phyloP scores from a whole-genome alignment of 2,329 filamentous ascomycete species.

The Pyrenophora graminea region DNA sequence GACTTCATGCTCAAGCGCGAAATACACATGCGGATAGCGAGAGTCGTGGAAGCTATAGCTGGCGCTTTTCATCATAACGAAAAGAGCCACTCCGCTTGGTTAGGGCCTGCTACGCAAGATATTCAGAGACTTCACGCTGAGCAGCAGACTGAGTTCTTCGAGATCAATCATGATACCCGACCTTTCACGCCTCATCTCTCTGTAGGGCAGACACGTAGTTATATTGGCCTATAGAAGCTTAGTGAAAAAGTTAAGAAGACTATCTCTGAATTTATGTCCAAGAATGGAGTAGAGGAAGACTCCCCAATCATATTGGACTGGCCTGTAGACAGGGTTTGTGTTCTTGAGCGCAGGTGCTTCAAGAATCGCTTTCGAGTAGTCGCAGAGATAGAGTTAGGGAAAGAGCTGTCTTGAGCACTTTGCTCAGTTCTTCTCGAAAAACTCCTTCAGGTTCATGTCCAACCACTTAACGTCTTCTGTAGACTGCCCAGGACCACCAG shows the following conservation, averaged over 20 bases:
- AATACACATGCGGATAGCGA: slow-evolving; percentile 28
- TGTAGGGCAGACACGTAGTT: slow-evolving; percentile 30
- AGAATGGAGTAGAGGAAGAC: background rate
- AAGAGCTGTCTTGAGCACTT: slow-evolving; percentile 1
- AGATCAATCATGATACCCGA: slow-evolving; percentile 26
- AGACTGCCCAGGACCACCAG: slow-evolving; percentile 74
- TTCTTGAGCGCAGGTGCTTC: slow-evolving; percentile 33
- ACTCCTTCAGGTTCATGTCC: slow-evolving; percentile 62
- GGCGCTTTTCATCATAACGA: slow-evolving; percentile 24
- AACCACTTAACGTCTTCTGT: slow-evolving; percentile 74
- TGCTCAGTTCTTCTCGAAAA: slow-evolving; percentile 50
- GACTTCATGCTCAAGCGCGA: slow-evolving; percentile 18
- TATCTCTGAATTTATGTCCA: slow-evolving; percentile 8
- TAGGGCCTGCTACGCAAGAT: slow-evolving; percentile 19
- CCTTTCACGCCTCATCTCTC: slow-evolving; percentile 35
- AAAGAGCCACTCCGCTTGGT: slow-evolving; percentile 32
- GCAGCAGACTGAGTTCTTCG: slow-evolving; percentile 33
- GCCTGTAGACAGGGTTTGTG: slow-evolving; percentile 32
- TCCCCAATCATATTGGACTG: slow-evolving; percentile 22
- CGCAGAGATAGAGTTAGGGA: slow-evolving; percentile 18
- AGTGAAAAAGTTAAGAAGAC: slow-evolving; percentile 19
- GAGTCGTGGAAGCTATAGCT: slow-evolving; percentile 19
- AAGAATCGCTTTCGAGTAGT: slow-evolving; percentile 33
- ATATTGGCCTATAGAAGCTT: slow-evolving; percentile 16
- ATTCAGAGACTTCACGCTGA: slow-evolving; percentile 26